Evolutionary conservation across 1,284 basidiomycete genomes (phyloP).

Genomic region (Pholiota adiposa): DNA sequence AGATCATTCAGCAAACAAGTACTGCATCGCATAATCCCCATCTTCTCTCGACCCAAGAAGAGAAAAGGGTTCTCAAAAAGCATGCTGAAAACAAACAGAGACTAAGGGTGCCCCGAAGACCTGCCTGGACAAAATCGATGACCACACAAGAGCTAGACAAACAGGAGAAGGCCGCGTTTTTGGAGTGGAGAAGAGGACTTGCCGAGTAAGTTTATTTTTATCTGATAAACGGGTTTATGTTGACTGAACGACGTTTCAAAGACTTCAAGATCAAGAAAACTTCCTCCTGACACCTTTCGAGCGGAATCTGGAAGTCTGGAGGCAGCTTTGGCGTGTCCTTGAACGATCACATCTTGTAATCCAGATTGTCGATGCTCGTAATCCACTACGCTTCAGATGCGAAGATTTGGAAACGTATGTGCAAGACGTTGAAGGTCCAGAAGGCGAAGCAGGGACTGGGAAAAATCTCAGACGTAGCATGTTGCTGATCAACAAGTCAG

Average conservation of each 20-base stretch:
- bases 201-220: slow-evolving; percentile 63
- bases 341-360: slow-evolving; percentile 94
- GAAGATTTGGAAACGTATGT: slow-evolving; percentile 93
- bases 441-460: slow-evolving; percentile 79
- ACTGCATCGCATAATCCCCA: slow-evolving; percentile 81
- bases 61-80: slow-evolving; percentile 72
- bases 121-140: slow-evolving; percentile 84
- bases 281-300: slow-evolving; percentile 94
- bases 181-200: slow-evolving; percentile 91
- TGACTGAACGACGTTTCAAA: slow-evolving; percentile 31
- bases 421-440: slow-evolving; percentile 73
- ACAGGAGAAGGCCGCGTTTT: slow-evolving; percentile 86
- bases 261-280: slow-evolving; percentile 79
- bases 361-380: slow-evolving; percentile 95
- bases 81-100: slow-evolving; percentile 76
- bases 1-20: slow-evolving; percentile 78
- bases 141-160: slow-evolving; percentile 80
- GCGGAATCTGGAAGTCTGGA: slow-evolving; percentile 95
- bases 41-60: slow-evolving; percentile 85
- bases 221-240: background rate
- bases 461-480: slow-evolving; percentile 77
- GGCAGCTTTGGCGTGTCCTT: slow-evolving; percentile 93
- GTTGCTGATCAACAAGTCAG: slow-evolving; percentile 95
- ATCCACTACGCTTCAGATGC: slow-evolving; percentile 90
- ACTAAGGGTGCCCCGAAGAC: slow-evolving; percentile 84